Base-by-base conservation (phyloP, 495 filamentous ascomycete genomes). In the Lasiosphaeris hirsuta region DNA sequence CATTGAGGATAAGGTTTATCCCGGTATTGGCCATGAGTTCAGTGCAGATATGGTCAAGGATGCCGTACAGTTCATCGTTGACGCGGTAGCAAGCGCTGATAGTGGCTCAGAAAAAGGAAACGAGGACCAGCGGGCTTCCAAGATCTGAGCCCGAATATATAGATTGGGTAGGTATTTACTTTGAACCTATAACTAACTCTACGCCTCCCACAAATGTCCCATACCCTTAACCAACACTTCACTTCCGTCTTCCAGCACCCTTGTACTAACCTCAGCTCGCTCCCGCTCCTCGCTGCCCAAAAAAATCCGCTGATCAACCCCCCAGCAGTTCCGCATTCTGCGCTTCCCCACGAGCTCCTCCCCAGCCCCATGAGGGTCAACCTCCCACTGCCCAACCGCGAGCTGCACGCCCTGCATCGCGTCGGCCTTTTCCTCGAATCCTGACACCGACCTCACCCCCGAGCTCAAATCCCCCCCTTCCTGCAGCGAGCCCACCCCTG, bases 1-100 rank as follows among this genome's bases (percentile, higher is more conserved):
- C 23, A 75, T 96, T 17, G 82, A 87, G 59, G 87, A 96, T 70
- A 82, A 85, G 39, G 79, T 92, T 17, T 95, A 90, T 64, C 72
- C 84, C 10, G 82, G 78, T 0, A 81, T 87, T 0, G 88, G 84
- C 0, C 93, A 97, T 72, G 79, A 84, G 36, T 88, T 90, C 56
- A 89, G 82, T 18, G 58, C 72, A 0, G 84, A 78, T 11, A 96
- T 97, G 93, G 75, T 84, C 45, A 73, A 75, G 41, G 89, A 90
- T 68, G 82, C 88, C 8, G 75, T 86, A 51, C 72, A 77, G 17
- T 92, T 91, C 63, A 74, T 93, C 23, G 70, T 78, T 18, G 78
- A 83, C 48, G 81, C 73, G 7, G 65, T 82, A 14, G 69, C 59
- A 19, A 59, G 67, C 7, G 43, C 17, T 39, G 38, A n/a, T 18